These are phyloP conservation scores for Trichoderma orchidacearum DNA, from an alignment of 495 filamentous ascomycete genomes.

Conservation along the genomic window DNA sequence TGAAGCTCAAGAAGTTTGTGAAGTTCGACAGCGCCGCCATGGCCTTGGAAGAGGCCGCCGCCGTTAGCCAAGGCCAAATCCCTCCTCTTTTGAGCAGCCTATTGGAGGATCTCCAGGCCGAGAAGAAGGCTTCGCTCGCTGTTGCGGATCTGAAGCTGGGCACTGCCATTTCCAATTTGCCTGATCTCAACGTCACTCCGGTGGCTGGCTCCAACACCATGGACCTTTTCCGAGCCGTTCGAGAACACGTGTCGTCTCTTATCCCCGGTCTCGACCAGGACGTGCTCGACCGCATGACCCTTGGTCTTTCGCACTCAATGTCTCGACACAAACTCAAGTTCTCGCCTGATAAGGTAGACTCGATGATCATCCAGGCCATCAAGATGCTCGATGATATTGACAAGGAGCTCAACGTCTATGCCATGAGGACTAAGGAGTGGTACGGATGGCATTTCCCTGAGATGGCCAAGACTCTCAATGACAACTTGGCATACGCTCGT, in stretches of 20 bases:
- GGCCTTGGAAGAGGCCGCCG: slow-evolving; percentile 77
- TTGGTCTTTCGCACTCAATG: slow-evolving; percentile 92
- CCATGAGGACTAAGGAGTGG: slow-evolving; percentile 99
- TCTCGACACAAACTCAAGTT: slow-evolving; percentile 99
- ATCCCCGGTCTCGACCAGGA: slow-evolving; percentile 79
- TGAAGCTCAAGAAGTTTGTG: slow-evolving; percentile 91
- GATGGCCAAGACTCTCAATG: slow-evolving; percentile 89
- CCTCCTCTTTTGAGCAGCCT: slow-evolving; percentile 76
- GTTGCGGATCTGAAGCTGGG: slow-evolving; percentile 93
- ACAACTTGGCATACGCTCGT: slow-evolving; percentile 88
- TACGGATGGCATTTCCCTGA: slow-evolving; percentile 99
- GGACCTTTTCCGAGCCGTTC: slow-evolving; percentile 88
- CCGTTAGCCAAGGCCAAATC: slow-evolving; percentile 86
- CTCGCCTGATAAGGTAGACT: slow-evolving; percentile 96
- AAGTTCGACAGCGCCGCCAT: slow-evolving; percentile 88
- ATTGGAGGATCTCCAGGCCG: slow-evolving; percentile 84
- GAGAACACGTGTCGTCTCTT: slow-evolving; percentile 74
- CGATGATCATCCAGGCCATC: slow-evolving; percentile 98
- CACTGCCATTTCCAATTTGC: slow-evolving; percentile 83
- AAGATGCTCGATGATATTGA: slow-evolving; percentile 88
- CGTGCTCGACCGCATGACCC: slow-evolving; percentile 80
- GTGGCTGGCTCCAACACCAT: slow-evolving; percentile 76
- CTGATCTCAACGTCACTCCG: slow-evolving; percentile 68
- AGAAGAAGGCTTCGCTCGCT: slow-evolving; percentile 91
- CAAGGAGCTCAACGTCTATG: slow-evolving; percentile 97